These are phyloP conservation scores for Tolypocladium tropicale DNA, from an alignment of 2,329 filamentous ascomycete species.

Conservation along the genomic window DNA sequence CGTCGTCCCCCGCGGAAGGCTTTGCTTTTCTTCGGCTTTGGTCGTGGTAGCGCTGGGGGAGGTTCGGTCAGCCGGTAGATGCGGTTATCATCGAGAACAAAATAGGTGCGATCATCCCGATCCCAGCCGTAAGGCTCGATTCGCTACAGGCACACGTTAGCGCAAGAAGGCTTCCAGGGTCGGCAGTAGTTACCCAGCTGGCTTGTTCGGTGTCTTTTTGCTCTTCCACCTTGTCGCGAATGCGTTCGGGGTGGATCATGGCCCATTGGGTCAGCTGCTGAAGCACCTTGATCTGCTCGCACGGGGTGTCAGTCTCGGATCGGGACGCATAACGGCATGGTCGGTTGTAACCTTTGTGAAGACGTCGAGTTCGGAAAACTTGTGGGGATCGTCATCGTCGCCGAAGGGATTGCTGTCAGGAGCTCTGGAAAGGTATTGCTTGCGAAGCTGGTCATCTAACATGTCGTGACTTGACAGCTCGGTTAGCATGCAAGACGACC, in stretches of 20 bases:
- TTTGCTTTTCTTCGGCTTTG: constrained; percentile 56
- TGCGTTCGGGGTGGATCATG: constrained; percentile 75
- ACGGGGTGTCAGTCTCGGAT: not conserved
- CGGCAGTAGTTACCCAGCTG: constrained; percentile 55
- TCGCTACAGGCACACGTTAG: constrained; percentile 33
- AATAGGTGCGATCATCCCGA: constrained; percentile 74
- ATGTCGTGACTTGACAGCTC: constrained; percentile 57
- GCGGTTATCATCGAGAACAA: constrained; percentile 86
- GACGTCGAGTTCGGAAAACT: constrained; percentile 73
- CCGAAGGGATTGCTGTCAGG: constrained; percentile 79
- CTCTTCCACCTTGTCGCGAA: constrained; percentile 79
- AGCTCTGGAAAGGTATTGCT: constrained; percentile 77
- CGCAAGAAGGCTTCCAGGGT: not conserved
- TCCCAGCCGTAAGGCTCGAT: constrained; percentile 88
- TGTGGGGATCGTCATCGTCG: constrained; percentile 57
- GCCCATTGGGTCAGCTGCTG: constrained; percentile 87
- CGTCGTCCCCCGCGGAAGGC: constrained; percentile 39
- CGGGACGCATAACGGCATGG: not conserved
- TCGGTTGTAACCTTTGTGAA: constrained; percentile 55
- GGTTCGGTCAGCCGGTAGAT: constrained; percentile 82
- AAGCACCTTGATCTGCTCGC: constrained; percentile 55
- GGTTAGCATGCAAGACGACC: constrained; percentile 9
- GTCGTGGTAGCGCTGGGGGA: constrained; percentile 47
- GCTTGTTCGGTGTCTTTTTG: constrained; percentile 72
- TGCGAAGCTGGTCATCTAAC: constrained; percentile 86